phyloP scores from a whole-genome alignment of 139 green algal species.

The Tetradesmus lagerheimii region DNA sequence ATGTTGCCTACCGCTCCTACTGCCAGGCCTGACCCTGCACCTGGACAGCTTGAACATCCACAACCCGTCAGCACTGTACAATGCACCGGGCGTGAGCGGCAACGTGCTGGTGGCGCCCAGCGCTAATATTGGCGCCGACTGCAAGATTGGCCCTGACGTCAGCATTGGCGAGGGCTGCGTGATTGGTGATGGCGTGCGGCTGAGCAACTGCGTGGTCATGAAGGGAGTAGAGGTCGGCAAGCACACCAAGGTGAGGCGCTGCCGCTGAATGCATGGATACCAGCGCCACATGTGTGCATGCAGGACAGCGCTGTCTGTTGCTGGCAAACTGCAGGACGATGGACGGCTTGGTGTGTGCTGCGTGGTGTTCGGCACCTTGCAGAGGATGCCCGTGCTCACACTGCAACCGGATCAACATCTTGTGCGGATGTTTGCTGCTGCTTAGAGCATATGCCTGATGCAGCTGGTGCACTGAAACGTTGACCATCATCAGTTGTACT shows the following conservation, averaged over 20 bases:
- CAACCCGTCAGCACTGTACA: conserved; percentile 65
- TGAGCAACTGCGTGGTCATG: conserved; percentile 93
- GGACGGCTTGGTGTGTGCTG: background rate
- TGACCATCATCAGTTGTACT: too few species aligned
- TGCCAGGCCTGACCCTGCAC: conserved; percentile 89
- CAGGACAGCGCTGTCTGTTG: too few species aligned
- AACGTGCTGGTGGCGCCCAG: conserved; percentile 86
- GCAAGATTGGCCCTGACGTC: conserved; percentile 92
- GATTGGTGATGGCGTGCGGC: conserved; percentile 93
- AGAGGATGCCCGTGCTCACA: too few species aligned
- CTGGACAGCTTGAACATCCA: conserved; percentile 81
- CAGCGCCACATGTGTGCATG: too few species aligned
- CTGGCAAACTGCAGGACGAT: too few species aligned
- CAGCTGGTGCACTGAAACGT: background rate
- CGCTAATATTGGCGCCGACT: conserved; percentile 87
- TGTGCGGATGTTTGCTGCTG: too few species aligned
- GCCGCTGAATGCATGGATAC: too few species aligned
- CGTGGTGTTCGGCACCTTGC: too few species aligned
- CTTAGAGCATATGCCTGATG: background rate
- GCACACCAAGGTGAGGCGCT: conserved; percentile 65
- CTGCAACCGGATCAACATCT: too few species aligned
- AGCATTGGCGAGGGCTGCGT: conserved; percentile 87
- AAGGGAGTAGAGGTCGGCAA: conserved; percentile 77
- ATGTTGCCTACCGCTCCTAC: background rate
- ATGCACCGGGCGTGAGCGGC: conserved; percentile 67